phyloP scores from a whole-genome alignment of 176 grass and related monocot genomes.

The Aegilops tauschii region DNA sequence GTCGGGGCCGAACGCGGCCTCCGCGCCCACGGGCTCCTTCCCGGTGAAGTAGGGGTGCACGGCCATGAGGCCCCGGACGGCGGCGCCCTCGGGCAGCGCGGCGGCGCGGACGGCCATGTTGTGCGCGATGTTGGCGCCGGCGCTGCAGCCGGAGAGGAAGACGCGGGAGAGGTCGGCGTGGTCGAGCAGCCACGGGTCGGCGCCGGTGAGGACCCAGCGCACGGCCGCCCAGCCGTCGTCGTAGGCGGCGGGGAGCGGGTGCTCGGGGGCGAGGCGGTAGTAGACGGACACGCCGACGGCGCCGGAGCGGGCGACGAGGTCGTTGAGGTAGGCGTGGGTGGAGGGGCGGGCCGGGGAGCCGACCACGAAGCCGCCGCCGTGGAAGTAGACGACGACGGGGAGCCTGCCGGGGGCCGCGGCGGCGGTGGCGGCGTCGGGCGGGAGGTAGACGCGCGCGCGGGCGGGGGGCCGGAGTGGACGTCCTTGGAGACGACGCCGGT shows the following conservation, averaged over 20 bases:
- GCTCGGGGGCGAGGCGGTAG: constrained; percentile 82
- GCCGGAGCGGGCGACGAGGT: constrained; percentile 47
- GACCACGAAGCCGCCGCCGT: constrained; percentile 69
- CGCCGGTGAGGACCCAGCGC: constrained; percentile 41
- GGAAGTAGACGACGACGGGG: constrained; percentile 68
- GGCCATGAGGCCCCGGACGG: constrained; percentile 37
- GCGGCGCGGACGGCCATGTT: constrained; percentile 53
- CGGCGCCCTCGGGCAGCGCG: constrained; percentile 30
- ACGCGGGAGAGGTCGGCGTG: constrained; percentile 61
- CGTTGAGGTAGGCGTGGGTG: constrained; percentile 73
- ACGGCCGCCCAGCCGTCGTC: constrained; percentile 66
- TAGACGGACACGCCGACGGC: constrained; percentile 68
- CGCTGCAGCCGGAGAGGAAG: constrained; percentile 62
- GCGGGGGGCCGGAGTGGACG: constrained; percentile 34
- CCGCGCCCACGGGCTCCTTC: constrained; percentile 35
- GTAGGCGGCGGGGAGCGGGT: constrained; percentile 65
- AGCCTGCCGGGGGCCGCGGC: constrained; percentile 20
- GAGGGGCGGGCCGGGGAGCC: constrained; percentile 50
- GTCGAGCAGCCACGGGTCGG: constrained; percentile 58
- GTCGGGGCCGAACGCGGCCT: constrained; percentile 30
- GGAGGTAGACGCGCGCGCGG: constrained; percentile 60
- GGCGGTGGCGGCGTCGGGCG: constrained; percentile 19
- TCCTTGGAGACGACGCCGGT: constrained; percentile 62
- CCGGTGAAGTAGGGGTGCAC: constrained; percentile 68
- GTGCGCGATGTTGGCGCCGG: constrained; percentile 70